Percentiles rank a stretch among this genome's conserved stretches.
Conservation (phyloP, 352 stramenopile species). For the Phytophthora chlamydospora region DNA sequence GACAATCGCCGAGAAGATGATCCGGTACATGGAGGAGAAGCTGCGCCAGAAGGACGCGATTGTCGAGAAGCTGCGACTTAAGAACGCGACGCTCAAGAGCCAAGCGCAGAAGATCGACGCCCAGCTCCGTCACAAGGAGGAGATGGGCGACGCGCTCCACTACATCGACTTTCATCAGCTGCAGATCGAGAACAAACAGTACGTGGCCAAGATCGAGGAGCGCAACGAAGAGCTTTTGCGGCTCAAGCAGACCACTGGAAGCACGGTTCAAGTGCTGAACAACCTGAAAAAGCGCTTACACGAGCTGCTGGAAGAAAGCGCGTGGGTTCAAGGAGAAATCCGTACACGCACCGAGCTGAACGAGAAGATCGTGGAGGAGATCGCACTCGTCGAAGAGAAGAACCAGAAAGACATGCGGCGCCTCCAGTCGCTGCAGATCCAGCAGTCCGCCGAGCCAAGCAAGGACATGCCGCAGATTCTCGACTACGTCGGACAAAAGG, state of each 20-base stretch:
- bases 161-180: constrained; percentile 97
- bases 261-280: constrained; percentile 91
- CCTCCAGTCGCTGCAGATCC: constrained; percentile 62
- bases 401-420: constrained; percentile 72
- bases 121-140: constrained; percentile 94
- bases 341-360: constrained; percentile 81
- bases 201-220: constrained; percentile 95
- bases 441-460: constrained; percentile 71
- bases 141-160: constrained; percentile 94
- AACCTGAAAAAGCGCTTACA: constrained; percentile 91
- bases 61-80: constrained; percentile 94
- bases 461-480: constrained; percentile 91
- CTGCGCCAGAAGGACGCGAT: constrained; percentile 91
- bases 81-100: constrained; percentile 94
- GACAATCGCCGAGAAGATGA: constrained; percentile 93
- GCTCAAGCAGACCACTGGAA: constrained; percentile 91
- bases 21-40: constrained; percentile 96
- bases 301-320: constrained; percentile 84
- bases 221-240: constrained; percentile 93
- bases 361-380: constrained; percentile 88
- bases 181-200: constrained; percentile 98
- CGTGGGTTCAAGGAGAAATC: constrained; percentile 86
- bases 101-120: constrained; percentile 93
- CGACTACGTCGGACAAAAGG: constrained; percentile 92
- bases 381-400: constrained; percentile 65